Base-by-base conservation (phyloP, 305 asterid genomes). In the Fraxinus dipetala region DNA sequence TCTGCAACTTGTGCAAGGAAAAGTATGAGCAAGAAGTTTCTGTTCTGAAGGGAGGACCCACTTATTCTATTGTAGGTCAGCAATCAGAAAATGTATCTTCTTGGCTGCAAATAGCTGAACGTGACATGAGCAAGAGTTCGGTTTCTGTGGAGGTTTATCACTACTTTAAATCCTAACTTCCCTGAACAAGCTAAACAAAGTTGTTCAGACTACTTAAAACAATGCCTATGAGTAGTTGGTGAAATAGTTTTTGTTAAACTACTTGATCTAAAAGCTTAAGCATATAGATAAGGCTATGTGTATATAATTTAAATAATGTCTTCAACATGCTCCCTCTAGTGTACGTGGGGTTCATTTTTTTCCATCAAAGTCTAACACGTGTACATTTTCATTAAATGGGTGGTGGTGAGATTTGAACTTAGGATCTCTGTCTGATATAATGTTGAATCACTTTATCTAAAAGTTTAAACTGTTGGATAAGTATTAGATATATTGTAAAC, bases 1-100 rank as follows among this genome's bases (percentile, higher is more conserved):
- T 93, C 79, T 96, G 99, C 90, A 81, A 80, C 72, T 75, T 69
- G 67, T 96, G 99, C 91, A 90, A 92, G 79, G 91, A 86, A 79
- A 94, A 90, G 83, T 94, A 84, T 51, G 97, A 92, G 89, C 84
- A 85, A 85, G 99, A 96, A 91, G 94, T 89, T 83, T 85, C 92
- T 73, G 82, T 87, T 81, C 83, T 81, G 77, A 93, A 87, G 72
- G 93, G 92, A 82, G 84, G 79, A 75, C 45, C 93, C 67, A 78
- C 78, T 77, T 83, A 67, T 85, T 83, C 93, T 74, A 86, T 82
- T 78, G 85, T 90, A 81, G 91, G 87, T 59, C 88, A 86, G 81
- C 85, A 83, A 83, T 85, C 87, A 3, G 82, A 85, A 18, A 91
- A 81, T 82, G 76, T 88, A 77, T 79, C 96, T 77, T 87, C 99